Percentiles rank a stretch among this genome's conserved stretches.
These are phyloP conservation scores for Mycena metata DNA, from an alignment of 768 basidiomycete species.

Conservation along the genomic window DNA sequence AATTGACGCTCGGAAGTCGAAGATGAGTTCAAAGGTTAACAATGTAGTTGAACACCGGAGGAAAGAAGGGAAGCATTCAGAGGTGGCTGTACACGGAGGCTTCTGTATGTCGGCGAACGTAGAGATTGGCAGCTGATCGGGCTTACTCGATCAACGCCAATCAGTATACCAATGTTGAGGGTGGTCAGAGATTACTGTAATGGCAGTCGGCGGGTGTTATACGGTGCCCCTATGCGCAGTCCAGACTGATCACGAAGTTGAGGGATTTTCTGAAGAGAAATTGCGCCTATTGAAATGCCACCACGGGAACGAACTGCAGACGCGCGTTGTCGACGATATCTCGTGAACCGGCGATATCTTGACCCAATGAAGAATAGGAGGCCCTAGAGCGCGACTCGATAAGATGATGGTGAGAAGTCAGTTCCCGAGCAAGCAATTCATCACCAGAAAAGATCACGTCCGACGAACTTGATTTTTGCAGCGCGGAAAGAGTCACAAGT, in stretches of 20 bases:
- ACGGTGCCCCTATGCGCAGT: not conserved
- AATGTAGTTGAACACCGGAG: slow-evolving; percentile 20
- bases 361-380: not conserved
- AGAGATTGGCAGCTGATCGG: slow-evolving; percentile 35
- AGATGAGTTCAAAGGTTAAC: slow-evolving; percentile 29
- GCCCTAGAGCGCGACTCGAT: not conserved
- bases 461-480: slow-evolving; percentile 19
- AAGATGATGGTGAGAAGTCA: slow-evolving; percentile 29
- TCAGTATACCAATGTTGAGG: not conserved
- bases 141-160: slow-evolving; percentile 23
- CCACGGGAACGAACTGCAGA: slow-evolving; percentile 15
- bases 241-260: not conserved
- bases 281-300: no score
- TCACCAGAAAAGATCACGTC: slow-evolving; percentile 19
- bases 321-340: slow-evolving; percentile 4
- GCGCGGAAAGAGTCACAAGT: slow-evolving; percentile 13
- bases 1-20: slow-evolving; percentile 31
- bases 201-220: slow-evolving; percentile 12
- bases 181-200: not conserved
- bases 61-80: slow-evolving; percentile 26
- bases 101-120: slow-evolving; percentile 31
- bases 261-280: slow-evolving; percentile 18
- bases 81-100: slow-evolving; percentile 28
- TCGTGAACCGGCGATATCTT: slow-evolving; percentile 9
- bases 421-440: slow-evolving; percentile 4